These are phyloP conservation scores for Aspergillus alliaceus DNA, from an alignment of 2,329 filamentous ascomycete species.

Conservation along the genomic window DNA sequence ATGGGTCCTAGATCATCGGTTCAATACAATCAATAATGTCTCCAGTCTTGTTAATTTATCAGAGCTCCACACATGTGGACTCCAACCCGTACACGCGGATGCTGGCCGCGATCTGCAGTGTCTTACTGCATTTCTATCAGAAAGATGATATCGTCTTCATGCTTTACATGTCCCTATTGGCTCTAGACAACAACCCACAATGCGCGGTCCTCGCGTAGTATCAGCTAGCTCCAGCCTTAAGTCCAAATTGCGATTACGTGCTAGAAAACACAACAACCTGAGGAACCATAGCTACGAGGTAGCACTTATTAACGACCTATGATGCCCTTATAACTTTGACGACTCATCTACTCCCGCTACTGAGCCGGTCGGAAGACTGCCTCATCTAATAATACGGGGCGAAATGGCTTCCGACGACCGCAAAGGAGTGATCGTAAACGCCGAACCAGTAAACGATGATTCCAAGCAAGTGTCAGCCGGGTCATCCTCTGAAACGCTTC, in stretches of 20 bases:
- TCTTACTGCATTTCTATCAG: not conserved
- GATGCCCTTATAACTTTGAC: not conserved
- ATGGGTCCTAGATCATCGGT: not conserved
- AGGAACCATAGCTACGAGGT: not conserved
- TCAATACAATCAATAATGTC: not conserved
- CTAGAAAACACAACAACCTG: not conserved
- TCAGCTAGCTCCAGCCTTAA: not conserved
- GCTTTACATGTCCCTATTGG: not conserved
- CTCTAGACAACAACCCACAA: constrained; percentile 4
- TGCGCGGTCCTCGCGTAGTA: not conserved
- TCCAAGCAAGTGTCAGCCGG: constrained; percentile 13
- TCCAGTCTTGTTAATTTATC: not conserved
- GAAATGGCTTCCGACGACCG: constrained; percentile 18
- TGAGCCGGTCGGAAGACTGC: not conserved
- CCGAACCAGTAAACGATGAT: constrained; percentile 8
- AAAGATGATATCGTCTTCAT: not conserved
- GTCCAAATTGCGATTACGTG: constrained; percentile 16
- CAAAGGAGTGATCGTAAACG: constrained; percentile 7
- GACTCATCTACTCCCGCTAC: not conserved
- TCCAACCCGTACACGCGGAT: not conserved
- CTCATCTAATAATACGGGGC: not conserved
- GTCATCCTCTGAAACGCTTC: constrained; percentile 15
- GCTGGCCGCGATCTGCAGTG: not conserved
- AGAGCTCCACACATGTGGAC: not conserved
- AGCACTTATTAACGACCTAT: not conserved